These are phyloP conservation scores for Sergeia podlipaevii DNA, from an alignment of 208 protist species.

Conservation along the genomic window DNA sequence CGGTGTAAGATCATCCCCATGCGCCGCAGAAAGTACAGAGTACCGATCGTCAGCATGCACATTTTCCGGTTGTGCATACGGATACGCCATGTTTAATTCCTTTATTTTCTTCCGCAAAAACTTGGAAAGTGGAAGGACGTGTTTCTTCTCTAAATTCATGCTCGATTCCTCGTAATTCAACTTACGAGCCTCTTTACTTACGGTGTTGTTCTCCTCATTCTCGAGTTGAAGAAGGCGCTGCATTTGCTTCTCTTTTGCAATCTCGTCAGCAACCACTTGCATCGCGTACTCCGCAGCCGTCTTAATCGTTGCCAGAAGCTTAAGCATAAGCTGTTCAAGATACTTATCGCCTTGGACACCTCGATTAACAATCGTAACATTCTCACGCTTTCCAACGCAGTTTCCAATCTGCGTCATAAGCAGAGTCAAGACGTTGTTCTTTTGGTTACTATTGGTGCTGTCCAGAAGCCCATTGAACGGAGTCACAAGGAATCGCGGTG, in stretches of 20 bases:
- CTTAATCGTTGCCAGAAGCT: constrained; percentile 51
- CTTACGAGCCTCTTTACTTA: constrained; percentile 6
- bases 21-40: constrained; percentile 64
- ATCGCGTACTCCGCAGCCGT: constrained; percentile 79
- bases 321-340: constrained; percentile 59
- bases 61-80: constrained; percentile 23
- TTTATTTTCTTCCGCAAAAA: constrained; percentile 40
- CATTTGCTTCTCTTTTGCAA: constrained; percentile 89
- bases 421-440: constrained; percentile 24
- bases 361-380: constrained; percentile 81
- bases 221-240: constrained; percentile 84
- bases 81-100: constrained; percentile 36
- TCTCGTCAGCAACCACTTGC: constrained; percentile 87
- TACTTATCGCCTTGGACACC: constrained; percentile 49
- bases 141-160: constrained; percentile 2
- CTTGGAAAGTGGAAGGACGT: constrained; percentile 37
- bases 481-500: constrained; percentile 60
- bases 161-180: constrained; percentile 10
- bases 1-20: constrained; percentile 56
- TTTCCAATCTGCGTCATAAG: constrained; percentile 57
- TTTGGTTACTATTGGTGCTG: constrained; percentile 23
- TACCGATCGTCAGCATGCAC: constrained; percentile 24
- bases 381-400: constrained; percentile 66
- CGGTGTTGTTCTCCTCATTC: constrained; percentile 16
- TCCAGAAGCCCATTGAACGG: constrained; percentile 61